Conservation (phyloP, 345 rosid genomes). For the Litchi chinensis region DNA sequence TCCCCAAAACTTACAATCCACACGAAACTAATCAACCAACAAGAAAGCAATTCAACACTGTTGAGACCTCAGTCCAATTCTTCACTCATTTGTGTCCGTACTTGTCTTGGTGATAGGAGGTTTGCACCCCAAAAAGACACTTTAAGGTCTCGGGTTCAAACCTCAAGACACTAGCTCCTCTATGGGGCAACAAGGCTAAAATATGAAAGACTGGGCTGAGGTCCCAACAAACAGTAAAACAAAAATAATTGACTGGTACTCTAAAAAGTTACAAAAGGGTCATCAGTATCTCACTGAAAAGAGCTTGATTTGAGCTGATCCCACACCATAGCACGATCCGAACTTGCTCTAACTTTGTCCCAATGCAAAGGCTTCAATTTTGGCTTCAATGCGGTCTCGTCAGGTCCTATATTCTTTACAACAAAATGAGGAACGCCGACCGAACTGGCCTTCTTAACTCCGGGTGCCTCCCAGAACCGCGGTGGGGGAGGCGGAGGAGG, state of each 20-base stretch:
- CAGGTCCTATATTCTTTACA: conserved; percentile 29
- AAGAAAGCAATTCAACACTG: not conserved
- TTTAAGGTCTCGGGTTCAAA: too few species aligned
- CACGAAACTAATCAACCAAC: not conserved
- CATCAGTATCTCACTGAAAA: conserved; percentile 68
- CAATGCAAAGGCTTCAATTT: conserved; percentile 93
- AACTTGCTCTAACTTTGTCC: conserved; percentile 97
- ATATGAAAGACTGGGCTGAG: too few species aligned
- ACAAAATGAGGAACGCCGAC: conserved; percentile 43
- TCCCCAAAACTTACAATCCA: conserved; percentile 3
- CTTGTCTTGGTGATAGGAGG: too few species aligned
- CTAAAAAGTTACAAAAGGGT: not conserved
- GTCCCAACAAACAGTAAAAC: too few species aligned
- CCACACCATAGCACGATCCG: conserved; percentile 93
- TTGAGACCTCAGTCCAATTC: too few species aligned
- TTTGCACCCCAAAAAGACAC: too few species aligned
- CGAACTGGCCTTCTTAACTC: conserved; percentile 5
- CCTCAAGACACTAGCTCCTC: too few species aligned
- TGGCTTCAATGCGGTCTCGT: conserved; percentile 53
- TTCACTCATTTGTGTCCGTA: too few species aligned
- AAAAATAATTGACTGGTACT: not conserved
- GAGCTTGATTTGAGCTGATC: conserved; percentile 91
- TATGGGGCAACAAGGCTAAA: too few species aligned
- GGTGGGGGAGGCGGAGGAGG: conserved; percentile 75
- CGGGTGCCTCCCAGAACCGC: conserved; percentile 55